phyloP scores from a whole-genome alignment of 2,329 filamentous ascomycete genomes.

The Fusarium chuoi region DNA sequence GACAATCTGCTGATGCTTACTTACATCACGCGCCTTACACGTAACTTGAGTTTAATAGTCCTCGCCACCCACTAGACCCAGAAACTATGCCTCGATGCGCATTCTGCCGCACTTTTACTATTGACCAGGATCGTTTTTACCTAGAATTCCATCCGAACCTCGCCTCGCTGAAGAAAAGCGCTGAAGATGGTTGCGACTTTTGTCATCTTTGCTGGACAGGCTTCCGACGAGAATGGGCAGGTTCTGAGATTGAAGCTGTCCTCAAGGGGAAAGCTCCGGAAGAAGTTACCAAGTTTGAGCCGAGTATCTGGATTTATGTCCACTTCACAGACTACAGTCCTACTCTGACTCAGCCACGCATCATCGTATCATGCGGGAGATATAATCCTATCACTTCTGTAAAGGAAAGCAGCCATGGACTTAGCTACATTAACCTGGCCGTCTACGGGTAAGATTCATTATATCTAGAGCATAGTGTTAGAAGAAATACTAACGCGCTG shows the following conservation, averaged over 20 bases:
- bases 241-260: not conserved
- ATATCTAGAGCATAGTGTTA: not conserved
- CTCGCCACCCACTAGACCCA: not conserved
- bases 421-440: not conserved
- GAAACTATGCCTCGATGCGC: not conserved
- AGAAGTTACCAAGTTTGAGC: not conserved
- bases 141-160: not conserved
- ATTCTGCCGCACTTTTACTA: not conserved
- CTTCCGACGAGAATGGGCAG: not conserved
- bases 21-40: not conserved
- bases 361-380: not conserved
- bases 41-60: not conserved
- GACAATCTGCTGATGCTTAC: not conserved
- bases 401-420: not conserved
- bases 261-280: not conserved
- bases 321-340: not conserved
- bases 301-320: slow-evolving; percentile 2
- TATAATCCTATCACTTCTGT: not conserved
- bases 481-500: not conserved
- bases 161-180: not conserved
- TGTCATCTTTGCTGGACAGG: slow-evolving; percentile 12
- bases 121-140: not conserved
- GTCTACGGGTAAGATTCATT: not conserved
- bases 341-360: not conserved
- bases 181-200: slow-evolving; percentile 9